A percentile compares a stretch with the other conserved stretches of the same genome.
Conservation (phyloP, 177 flowering plant genomes). For the Vitis hybrid region DNA sequence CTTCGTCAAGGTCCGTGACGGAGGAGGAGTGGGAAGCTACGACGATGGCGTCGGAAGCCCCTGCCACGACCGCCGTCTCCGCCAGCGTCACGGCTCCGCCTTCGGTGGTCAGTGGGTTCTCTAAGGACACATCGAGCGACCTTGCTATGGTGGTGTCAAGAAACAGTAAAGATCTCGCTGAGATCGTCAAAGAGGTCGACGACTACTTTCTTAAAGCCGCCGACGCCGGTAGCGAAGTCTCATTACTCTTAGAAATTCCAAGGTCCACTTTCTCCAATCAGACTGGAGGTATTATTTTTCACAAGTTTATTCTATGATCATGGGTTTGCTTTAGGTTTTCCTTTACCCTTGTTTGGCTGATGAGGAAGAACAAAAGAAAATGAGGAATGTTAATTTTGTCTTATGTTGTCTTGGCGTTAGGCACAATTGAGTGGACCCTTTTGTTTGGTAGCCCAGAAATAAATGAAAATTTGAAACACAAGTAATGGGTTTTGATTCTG, state of each 20-base stretch:
- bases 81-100: conserved; percentile 47
- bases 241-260: conserved; percentile 62
- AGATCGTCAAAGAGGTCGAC: conserved; percentile 82
- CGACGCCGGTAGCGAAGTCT: conserved; percentile 64
- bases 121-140: conserved; percentile 56
- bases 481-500: no score
- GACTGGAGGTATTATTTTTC: conserved; percentile 18
- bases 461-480: not conserved
- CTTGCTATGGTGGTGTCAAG: conserved; percentile 79
- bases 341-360: not conserved
- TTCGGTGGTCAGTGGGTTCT: conserved; percentile 52
- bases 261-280: conserved; percentile 38
- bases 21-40: conserved; percentile 76
- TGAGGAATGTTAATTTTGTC: not conserved
- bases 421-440: no score
- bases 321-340: no score
- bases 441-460: conserved; percentile 2
- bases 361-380: not conserved
- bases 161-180: conserved; percentile 68
- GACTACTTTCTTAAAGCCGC: conserved; percentile 88
- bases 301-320: conserved; percentile 2
- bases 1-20: conserved; percentile 53
- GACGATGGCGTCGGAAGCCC: conserved; percentile 33
- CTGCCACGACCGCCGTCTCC: conserved; percentile 16
- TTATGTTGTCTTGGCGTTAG: not conserved